phyloP scores from a whole-genome alignment of 2,329 filamentous ascomycete species.

The Emmonsia crescens region DNA sequence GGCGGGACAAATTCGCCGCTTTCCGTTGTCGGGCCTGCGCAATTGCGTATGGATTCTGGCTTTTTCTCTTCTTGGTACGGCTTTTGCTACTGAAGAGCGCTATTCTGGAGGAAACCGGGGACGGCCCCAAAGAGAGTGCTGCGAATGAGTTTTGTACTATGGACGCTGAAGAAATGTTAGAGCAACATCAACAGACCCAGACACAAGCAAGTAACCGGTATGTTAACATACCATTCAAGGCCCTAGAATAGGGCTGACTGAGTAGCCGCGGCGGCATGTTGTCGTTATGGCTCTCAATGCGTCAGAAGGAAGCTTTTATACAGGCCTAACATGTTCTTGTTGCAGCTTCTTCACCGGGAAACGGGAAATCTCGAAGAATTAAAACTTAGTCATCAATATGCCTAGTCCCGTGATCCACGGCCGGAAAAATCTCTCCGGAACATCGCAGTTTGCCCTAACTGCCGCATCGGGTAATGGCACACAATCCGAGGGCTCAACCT shows the following conservation, averaged over 20 bases:
- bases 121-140: slow-evolving; percentile 44
- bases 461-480: slow-evolving; percentile 3
- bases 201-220: neutral
- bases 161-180: slow-evolving; percentile 6
- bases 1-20: slow-evolving; percentile 67
- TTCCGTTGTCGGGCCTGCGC: slow-evolving; percentile 75
- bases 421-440: slow-evolving; percentile 3
- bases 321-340: neutral
- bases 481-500: slow-evolving; percentile 2
- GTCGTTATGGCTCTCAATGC: slow-evolving; percentile 1
- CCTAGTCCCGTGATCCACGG: neutral
- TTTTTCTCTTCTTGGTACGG: slow-evolving; percentile 7
- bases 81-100: slow-evolving; percentile 36
- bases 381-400: neutral
- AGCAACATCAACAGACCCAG: neutral
- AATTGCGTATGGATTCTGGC: slow-evolving; percentile 65
- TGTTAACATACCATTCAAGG: slow-evolving; percentile 46
- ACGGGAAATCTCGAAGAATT: neutral
- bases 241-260: slow-evolving; percentile 48
- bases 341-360: neutral
- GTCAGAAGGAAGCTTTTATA: neutral
- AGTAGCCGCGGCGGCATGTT: slow-evolving; percentile 60
- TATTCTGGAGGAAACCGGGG: slow-evolving; percentile 48
- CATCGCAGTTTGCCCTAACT: slow-evolving; percentile 9
- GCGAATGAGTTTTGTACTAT: slow-evolving; percentile 34